A percentile compares a stretch with the other conserved stretches of the same genome.
These are phyloP conservation scores for Chalciporus piperatus DNA, from an alignment of 768 basidiomycete genomes.

Conservation along the genomic window DNA sequence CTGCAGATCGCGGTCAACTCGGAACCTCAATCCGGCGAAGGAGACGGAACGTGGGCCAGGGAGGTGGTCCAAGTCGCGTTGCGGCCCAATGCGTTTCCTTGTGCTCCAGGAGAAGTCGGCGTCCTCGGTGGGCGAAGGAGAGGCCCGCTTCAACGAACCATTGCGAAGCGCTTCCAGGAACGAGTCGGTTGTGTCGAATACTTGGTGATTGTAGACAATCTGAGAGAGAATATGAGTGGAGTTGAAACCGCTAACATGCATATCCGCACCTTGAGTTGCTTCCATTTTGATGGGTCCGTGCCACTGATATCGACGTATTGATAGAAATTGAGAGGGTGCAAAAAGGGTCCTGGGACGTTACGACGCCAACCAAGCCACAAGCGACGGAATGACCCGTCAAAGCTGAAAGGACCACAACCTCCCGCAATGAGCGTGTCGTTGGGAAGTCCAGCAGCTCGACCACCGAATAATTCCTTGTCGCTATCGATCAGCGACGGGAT, in stretches of 20 bases:
- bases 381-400: constrained; percentile 58
- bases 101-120: constrained; percentile 44
- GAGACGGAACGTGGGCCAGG: constrained; percentile 63
- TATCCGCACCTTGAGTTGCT: constrained; percentile 43
- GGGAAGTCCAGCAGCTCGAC: constrained; percentile 38
- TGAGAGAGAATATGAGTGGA: constrained; percentile 15
- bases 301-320: constrained; percentile 57
- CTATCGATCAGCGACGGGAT: background rate
- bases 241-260: background rate
- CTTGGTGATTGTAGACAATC: constrained; percentile 60
- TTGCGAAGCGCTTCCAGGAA: constrained; percentile 54
- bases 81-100: constrained; percentile 38
- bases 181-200: constrained; percentile 45
- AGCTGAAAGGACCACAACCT: constrained; percentile 50
- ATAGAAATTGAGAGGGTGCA: constrained; percentile 56
- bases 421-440: constrained; percentile 51
- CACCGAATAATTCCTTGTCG: constrained; percentile 49
- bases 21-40: constrained; percentile 57
- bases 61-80: constrained; percentile 58
- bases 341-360: constrained; percentile 48
- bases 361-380: constrained; percentile 50
- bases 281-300: constrained; percentile 50
- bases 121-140: constrained; percentile 25
- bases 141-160: constrained; percentile 47
- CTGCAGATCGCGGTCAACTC: constrained; percentile 48